Evolutionary conservation across 2,329 filamentous ascomycete genomes (phyloP).

Genomic region (Alternaria conjuncta): DNA sequence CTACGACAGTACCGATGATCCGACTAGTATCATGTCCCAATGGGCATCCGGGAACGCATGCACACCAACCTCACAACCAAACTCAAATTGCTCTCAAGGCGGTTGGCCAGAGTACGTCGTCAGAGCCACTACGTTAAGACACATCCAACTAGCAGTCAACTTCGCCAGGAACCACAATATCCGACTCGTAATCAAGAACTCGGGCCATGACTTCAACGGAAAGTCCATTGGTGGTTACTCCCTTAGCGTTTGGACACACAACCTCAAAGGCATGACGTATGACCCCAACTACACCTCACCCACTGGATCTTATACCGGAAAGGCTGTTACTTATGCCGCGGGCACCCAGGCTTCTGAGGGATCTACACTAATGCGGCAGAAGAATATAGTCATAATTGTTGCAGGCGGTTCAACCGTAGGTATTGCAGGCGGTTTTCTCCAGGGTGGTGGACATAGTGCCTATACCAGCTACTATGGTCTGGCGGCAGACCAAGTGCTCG

Average conservation of each 20-base stretch:
- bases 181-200: conserved; percentile 41
- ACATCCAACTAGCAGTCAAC: conserved; percentile 37
- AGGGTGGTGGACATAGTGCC: conserved; percentile 50
- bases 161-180: conserved; percentile 42
- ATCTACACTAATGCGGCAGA: conserved; percentile 52
- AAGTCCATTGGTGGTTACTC: conserved; percentile 18
- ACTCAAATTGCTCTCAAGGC: conserved; percentile 34
- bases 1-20: conserved; percentile 27
- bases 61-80: conserved; percentile 48
- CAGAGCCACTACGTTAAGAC: conserved; percentile 26
- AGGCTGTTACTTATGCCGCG: conserved; percentile 58
- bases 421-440: conserved; percentile 43
- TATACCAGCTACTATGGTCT: conserved; percentile 49
- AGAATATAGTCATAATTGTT: conserved; percentile 57
- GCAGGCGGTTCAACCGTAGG: conserved; percentile 62
- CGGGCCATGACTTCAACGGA: conserved; percentile 36
- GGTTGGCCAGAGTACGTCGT: conserved; percentile 36
- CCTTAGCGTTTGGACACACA: conserved; percentile 23
- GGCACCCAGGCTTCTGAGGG: conserved; percentile 59
- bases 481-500: conserved; percentile 35
- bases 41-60: conserved; percentile 33
- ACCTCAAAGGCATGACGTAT: conserved; percentile 28
- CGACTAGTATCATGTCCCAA: conserved; percentile 29
- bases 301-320: conserved; percentile 21
- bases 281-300: conserved; percentile 19